Base-by-base conservation (phyloP, 2,329 filamentous ascomycete genomes). In the Alternaria gaisen region DNA sequence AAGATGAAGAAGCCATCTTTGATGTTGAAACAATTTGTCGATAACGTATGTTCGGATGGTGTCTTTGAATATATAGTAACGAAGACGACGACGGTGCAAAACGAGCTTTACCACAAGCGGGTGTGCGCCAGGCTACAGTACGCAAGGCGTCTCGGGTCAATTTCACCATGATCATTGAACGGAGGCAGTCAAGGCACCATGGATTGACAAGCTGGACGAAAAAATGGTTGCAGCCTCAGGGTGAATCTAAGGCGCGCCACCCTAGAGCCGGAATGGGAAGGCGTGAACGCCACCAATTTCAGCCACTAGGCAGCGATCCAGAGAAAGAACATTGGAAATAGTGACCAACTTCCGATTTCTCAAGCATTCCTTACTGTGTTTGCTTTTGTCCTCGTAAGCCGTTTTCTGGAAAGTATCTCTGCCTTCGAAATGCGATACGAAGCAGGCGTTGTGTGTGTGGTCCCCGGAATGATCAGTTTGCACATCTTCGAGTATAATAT, bases 291-390 rank as follows among this genome's bases (percentile, higher is more conserved):
- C 46, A 1, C 30, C n/a, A 36, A 22, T 36, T 16, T 11, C 18
- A 18, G 46, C 30, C 46, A 36, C 46, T n/a, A 48, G 46, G 46
- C 46, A 48, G 46, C 46, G 44, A 48, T 34, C n/a, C 22, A 18
- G 28, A 32, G 9, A 38, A 4, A 16, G 34, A 18, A 38, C 34
- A n/a, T 28, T n/a, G 4, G 32, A n/a, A 5, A 2, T n/a, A 22
- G 12, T 20, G 32, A 18, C 28, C n/a, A 40, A 11, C n/a, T 5
- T 40, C 36, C 4, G 38, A 22, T 34, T 34, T 2, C n/a, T 34
- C 34, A 4, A n/a, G n/a, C 38, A 40, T 20, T 20, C 6, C 16
- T 38, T 38, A 16, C n/a, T n/a, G 6, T n/a, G n/a, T 8, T 5
- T n/a, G 36, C 24, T 18, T 18, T 8, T 20, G 2, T 11, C 12